Conservation (phyloP, 2,329 filamentous ascomycete genomes). For the Diaporthe caulivora region DNA sequence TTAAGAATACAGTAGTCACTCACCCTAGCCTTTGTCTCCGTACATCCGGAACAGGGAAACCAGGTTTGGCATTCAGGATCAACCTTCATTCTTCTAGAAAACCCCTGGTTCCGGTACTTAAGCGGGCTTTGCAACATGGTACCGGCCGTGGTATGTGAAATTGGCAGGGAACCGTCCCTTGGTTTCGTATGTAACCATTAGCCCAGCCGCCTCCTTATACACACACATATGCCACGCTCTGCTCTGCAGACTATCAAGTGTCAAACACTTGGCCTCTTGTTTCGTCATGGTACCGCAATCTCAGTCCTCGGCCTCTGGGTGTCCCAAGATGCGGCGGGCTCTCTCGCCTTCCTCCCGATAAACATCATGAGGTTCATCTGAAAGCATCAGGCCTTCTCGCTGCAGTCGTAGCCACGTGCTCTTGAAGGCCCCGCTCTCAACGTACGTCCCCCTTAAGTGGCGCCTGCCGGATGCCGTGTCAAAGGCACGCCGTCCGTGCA, state of each 20-base stretch:
- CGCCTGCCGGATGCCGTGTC: slow-evolving; percentile 75
- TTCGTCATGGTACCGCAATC: background rate
- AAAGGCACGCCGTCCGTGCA: slow-evolving; percentile 86
- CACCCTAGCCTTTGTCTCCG: background rate
- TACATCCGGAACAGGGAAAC: background rate
- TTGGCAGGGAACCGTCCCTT: background rate
- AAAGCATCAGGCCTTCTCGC: background rate
- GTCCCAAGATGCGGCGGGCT: background rate
- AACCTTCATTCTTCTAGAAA: background rate
- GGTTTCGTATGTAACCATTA: background rate
- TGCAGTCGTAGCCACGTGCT: slow-evolving; percentile 44
- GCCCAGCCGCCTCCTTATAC: background rate
- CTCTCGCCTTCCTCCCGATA: background rate
- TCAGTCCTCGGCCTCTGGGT: background rate
- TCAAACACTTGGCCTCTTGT: background rate
- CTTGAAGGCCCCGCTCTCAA: slow-evolving; percentile 61
- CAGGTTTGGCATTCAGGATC: background rate
- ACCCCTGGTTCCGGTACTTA: background rate
- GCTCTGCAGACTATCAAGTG: background rate
- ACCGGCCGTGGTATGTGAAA: background rate
- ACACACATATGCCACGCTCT: background rate
- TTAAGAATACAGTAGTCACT: background rate
- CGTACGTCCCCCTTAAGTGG: slow-evolving; percentile 89
- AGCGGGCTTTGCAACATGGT: background rate
- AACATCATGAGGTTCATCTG: background rate